phyloP scores from a whole-genome alignment of 805 yeast genomes.

The Torulaspora delbrueckii region DNA sequence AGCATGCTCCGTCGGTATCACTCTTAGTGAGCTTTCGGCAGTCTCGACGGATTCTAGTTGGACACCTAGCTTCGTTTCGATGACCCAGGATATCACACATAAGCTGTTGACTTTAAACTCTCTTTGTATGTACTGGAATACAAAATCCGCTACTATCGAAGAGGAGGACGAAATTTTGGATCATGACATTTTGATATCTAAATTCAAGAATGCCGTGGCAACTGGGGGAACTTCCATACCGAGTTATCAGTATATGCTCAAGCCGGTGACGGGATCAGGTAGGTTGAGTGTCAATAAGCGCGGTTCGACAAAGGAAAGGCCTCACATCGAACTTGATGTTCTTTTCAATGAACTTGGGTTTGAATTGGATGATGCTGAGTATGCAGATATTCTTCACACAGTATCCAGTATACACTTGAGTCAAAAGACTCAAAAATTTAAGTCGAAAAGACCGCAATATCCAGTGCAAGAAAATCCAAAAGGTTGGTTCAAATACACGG shows the following conservation, averaged over 20 bases:
- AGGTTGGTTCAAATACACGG: constrained; percentile 81
- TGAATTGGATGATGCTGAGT: constrained; percentile 78
- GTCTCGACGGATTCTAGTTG: constrained; percentile 82
- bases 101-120: constrained; percentile 73
- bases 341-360: constrained; percentile 87
- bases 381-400: constrained; percentile 73
- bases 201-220: constrained; percentile 45
- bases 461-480: constrained; percentile 54
- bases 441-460: constrained; percentile 61
- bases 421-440: constrained; percentile 67
- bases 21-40: constrained; percentile 83
- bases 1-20: constrained; percentile 80
- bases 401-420: constrained; percentile 78
- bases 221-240: constrained; percentile 31
- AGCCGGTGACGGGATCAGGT: constrained; percentile 89
- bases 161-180: constrained; percentile 43
- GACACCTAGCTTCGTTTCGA: constrained; percentile 79
- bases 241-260: constrained; percentile 54
- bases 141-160: constrained; percentile 51
- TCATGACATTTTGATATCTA: constrained; percentile 29
- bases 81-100: constrained; percentile 59
- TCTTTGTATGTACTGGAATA: constrained; percentile 79
- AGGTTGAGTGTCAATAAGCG: constrained; percentile 72
- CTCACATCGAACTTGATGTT: constrained; percentile 69
- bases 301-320: constrained; percentile 62